Conservation (phyloP, 108 stramenopile genomes). For the Bacterosira constricta region DNA sequence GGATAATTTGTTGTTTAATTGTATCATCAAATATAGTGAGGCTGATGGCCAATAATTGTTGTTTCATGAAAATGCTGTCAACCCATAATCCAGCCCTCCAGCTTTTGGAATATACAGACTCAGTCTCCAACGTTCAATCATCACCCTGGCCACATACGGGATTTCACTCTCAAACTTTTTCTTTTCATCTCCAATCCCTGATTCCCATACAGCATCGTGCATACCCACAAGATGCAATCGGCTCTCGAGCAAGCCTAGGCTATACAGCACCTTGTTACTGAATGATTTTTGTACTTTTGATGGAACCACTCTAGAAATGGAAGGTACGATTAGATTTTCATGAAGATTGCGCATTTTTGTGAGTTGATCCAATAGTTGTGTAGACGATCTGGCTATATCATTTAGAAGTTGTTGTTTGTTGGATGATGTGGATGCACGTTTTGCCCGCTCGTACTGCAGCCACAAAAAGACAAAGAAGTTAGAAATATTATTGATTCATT, state of each 20-base stretch:
- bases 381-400: constrained; percentile 43
- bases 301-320: constrained; percentile 58
- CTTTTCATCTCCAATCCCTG: constrained; percentile 38
- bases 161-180: constrained; percentile 64
- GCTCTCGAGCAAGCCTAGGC: constrained; percentile 74
- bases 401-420: constrained; percentile 23
- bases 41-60: too few species aligned
- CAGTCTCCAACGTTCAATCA: constrained; percentile 84
- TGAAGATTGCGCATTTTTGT: constrained; percentile 54
- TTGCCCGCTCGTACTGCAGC: constrained; percentile 21
- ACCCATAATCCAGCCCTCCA: constrained; percentile 44
- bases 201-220: constrained; percentile 73
- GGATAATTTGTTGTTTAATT: too few species aligned
- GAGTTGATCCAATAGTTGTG: constrained; percentile 38
- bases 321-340: constrained; percentile 63
- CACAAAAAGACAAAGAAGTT: not conserved
- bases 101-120: constrained; percentile 71
- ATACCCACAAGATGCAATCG: constrained; percentile 81
- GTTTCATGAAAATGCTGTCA: not conserved
- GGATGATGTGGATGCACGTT: constrained; percentile 8
- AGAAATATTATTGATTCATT: not conserved
- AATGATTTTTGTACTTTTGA: constrained; percentile 74
- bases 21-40: too few species aligned
- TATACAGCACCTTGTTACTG: constrained; percentile 69
- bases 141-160: constrained; percentile 60